Percentiles rank a stretch among this genome's conserved stretches.
phyloP scores from a whole-genome alignment of 371 early-diverging fungal species.

The Haplosporangium sp. region DNA sequence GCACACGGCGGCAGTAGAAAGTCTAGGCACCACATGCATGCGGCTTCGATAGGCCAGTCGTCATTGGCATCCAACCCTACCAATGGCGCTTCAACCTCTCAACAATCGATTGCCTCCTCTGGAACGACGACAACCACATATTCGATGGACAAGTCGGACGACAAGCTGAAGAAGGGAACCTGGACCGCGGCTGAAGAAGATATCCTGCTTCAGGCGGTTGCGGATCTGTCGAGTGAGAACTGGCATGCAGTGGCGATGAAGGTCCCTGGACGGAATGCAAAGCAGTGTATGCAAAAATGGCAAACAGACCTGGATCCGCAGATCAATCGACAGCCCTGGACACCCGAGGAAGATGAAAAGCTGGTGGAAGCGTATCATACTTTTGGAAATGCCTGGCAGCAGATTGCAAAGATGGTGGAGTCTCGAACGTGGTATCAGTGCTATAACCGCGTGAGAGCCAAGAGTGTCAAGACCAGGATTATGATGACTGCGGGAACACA shows the following conservation, averaged over 20 bases:
- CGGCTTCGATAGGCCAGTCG: too few species aligned
- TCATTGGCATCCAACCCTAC: too few species aligned
- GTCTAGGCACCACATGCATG: too few species aligned
- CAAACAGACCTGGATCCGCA: conserved; percentile 55
- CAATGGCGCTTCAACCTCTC: too few species aligned
- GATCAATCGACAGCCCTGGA: conserved; percentile 51
- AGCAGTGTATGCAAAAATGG: conserved; percentile 57
- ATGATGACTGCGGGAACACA: conserved; percentile 29
- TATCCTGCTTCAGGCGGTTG: conserved; percentile 44
- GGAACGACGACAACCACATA: not conserved
- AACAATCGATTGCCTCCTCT: too few species aligned
- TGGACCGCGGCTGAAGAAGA: conserved; percentile 50
- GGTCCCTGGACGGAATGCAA: conserved; percentile 52
- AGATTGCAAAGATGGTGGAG: conserved; percentile 55
- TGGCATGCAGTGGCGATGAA: conserved; percentile 55
- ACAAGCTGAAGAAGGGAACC: conserved; percentile 54
- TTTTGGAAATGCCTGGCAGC: conserved; percentile 55
- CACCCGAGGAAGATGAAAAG: conserved; percentile 42
- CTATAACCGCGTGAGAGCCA: conserved; percentile 53
- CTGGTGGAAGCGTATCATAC: conserved; percentile 52
- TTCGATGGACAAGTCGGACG: conserved; percentile 37
- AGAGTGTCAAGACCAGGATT: conserved; percentile 54
- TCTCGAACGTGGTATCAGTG: conserved; percentile 55
- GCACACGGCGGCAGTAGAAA: too few species aligned
- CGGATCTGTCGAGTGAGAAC: conserved; percentile 48